Evolutionary conservation across 345 rosid genomes (phyloP), one percentile per base, ranked within the genome.

Genomic region (Anacardium occidentale): DNA sequence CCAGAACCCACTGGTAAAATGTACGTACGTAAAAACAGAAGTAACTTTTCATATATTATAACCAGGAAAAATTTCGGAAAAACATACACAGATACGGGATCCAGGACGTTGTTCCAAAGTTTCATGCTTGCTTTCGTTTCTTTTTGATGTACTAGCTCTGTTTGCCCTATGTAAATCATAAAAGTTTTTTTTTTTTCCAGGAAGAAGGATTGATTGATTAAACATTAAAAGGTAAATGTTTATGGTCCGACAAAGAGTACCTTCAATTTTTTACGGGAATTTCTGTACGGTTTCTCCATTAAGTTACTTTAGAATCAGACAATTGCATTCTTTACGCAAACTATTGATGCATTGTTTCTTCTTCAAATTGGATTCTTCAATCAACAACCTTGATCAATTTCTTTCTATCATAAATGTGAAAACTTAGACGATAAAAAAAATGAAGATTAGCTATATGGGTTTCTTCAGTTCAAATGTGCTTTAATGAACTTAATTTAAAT

Each of bases 211-310:
- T 18, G 60, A 67, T 51, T 67, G 71, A 67, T 34, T 26, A 51
- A 52, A 52, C 50, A 7, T 67, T 52, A n/a, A 52, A 67, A 67
- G 21, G 48, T 21, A 52, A 26, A 52, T 67, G n/a, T 34, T 32
- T 34, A 68, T 10, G 8, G 50, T 68, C 59, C n/a, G 61, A 68
- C 20, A 68, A 53, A 53, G 50, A 20, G 71, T 54, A 53, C 61
- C 61, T 10, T 48, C 70, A 66, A n/a, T 45, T 44, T 15, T 66
- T 29, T 26, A 4, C 58, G 25, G 50, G 15, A 44, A 51, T 29
- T 50, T 69, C 8, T 14, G 22, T 56, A 42, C 40, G 17, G 24
- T n/a, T 11, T 66, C 53, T 34, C 0, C 42, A 37, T 37, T 37
- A 37, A 22, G 24, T 69, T 24, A 21, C 72, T 57, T 48, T 21